Percentiles rank a stretch among this genome's conserved stretches.
phyloP scores from a whole-genome alignment of 768 basidiomycete species.

The Agrocybe pediades region DNA sequence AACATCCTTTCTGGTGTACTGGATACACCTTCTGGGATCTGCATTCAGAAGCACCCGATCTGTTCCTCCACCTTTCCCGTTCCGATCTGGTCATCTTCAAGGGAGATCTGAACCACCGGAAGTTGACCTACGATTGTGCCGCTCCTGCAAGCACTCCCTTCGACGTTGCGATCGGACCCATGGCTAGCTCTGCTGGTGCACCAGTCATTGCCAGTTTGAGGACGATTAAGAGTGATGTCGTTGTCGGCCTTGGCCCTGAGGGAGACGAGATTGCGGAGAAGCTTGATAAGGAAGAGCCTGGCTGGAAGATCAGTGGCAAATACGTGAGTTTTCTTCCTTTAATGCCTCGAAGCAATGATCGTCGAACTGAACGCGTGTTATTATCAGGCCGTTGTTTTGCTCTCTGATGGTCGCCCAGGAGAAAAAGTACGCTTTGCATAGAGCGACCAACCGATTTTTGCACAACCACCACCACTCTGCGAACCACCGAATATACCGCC shows the following conservation, averaged over 20 bases:
- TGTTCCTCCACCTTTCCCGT: conserved; percentile 89
- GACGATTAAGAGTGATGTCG: conserved; percentile 95
- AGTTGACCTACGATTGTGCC: conserved; percentile 85
- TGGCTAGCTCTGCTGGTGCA: conserved; percentile 87
- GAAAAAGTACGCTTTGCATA: conserved; percentile 80
- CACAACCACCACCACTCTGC: too few species aligned
- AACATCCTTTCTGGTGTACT: conserved; percentile 95
- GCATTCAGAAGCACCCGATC: conserved; percentile 80
- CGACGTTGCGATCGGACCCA: conserved; percentile 87
- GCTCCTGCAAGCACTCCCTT: conserved; percentile 88
- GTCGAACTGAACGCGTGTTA: neutral
- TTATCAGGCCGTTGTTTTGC: conserved; percentile 77
- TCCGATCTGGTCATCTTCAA: conserved; percentile 95
- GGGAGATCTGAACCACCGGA: conserved; percentile 92
- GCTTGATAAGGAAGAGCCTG: conserved; percentile 83
- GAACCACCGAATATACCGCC: neutral
- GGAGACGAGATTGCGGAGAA: conserved; percentile 73
- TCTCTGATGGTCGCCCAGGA: conserved; percentile 87
- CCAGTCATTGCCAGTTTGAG: conserved; percentile 85
- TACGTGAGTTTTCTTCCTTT: conserved; percentile 61
- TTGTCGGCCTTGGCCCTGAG: conserved; percentile 76
- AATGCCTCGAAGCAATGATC: neutral
- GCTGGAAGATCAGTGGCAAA: conserved; percentile 98
- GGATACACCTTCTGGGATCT: conserved; percentile 94
- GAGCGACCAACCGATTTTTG: conserved; percentile 3